Evolutionary conservation across 192 early-diverging fungal species (phyloP).

Genomic region (Umbelopsis vinacea): DNA sequence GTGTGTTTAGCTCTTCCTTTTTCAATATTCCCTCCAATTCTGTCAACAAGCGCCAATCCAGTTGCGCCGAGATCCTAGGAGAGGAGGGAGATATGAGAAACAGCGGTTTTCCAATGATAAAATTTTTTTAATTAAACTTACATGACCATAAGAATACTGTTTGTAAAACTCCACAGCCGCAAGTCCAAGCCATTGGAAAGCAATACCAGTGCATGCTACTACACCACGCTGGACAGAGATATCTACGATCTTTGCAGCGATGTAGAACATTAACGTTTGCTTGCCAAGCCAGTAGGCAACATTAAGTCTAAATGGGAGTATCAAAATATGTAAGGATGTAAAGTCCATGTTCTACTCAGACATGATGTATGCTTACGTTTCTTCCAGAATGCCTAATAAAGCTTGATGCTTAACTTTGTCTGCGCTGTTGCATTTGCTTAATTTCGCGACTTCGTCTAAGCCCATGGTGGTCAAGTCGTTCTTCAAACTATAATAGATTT

Average conservation of each 20-base stretch:
- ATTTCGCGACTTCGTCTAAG: background rate
- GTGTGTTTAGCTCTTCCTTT: slow-evolving; percentile 27
- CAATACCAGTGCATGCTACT: slow-evolving; percentile 27
- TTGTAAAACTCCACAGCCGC: slow-evolving; percentile 30
- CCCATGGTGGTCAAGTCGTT: slow-evolving; percentile 27
- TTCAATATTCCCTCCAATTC: slow-evolving; percentile 22
- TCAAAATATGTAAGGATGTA: too few species aligned
- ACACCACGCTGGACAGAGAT: slow-evolving; percentile 30
- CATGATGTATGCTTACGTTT: slow-evolving; percentile 17
- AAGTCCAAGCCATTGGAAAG: slow-evolving; percentile 30
- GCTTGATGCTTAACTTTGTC: slow-evolving; percentile 17
- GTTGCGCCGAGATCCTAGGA: slow-evolving; percentile 26
- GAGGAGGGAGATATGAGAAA: background rate
- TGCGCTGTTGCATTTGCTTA: background rate
- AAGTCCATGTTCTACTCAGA: too few species aligned
- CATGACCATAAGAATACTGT: slow-evolving; percentile 26
- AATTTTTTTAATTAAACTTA: background rate
- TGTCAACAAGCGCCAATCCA: slow-evolving; percentile 29
- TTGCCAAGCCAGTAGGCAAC: slow-evolving; percentile 36
- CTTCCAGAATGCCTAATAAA: slow-evolving; percentile 33
- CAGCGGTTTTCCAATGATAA: too few species aligned
- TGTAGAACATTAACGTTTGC: slow-evolving; percentile 33
- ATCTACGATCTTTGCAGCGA: slow-evolving; percentile 27
- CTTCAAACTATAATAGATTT: slow-evolving; percentile 2
- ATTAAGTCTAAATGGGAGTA: slow-evolving; percentile 12